Conservation (phyloP, 306 rosid genomes). For the Quillaja saponaria region DNA sequence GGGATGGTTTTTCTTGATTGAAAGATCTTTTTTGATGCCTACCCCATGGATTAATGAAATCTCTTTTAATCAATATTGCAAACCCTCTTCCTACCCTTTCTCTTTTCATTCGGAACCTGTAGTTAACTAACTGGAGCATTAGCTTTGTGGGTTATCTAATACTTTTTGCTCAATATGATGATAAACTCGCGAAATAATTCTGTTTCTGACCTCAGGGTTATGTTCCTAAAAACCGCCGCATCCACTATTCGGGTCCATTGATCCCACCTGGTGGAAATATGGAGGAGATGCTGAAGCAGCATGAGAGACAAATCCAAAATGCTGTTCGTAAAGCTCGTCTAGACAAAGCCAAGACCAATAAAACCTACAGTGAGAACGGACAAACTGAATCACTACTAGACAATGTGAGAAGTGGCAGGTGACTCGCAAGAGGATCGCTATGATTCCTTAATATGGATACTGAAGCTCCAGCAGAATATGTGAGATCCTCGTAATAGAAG, state of each 20-base stretch:
- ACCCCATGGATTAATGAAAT: slow-evolving; percentile 1
- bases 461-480: slow-evolving; percentile 26
- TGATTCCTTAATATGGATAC: slow-evolving; percentile 24
- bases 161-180: slow-evolving; percentile 12
- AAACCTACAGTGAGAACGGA: slow-evolving; percentile 36
- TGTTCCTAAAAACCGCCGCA: slow-evolving; percentile 44
- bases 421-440: slow-evolving; percentile 27
- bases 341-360: slow-evolving; percentile 53
- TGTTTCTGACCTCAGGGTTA: slow-evolving; percentile 42
- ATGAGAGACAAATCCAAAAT: slow-evolving; percentile 69
- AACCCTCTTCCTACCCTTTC: no score
- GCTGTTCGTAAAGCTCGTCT: slow-evolving; percentile 75
- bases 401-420: slow-evolving; percentile 33
- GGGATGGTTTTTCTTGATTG: slow-evolving; percentile 15
- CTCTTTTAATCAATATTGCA: no score
- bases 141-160: not conserved
- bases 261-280: slow-evolving; percentile 58
- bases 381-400: slow-evolving; percentile 57
- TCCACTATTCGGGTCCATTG: slow-evolving; percentile 75
- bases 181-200: slow-evolving; percentile 26
- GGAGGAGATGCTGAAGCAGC: slow-evolving; percentile 79
- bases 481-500: not conserved
- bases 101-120: slow-evolving; percentile 4
- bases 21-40: slow-evolving; percentile 10
- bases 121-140: slow-evolving; percentile 19